Evolutionary conservation across 2,329 filamentous ascomycete species (phyloP), one percentile per base, ranked within the genome.

Genomic region (Raffaelea arxii): DNA sequence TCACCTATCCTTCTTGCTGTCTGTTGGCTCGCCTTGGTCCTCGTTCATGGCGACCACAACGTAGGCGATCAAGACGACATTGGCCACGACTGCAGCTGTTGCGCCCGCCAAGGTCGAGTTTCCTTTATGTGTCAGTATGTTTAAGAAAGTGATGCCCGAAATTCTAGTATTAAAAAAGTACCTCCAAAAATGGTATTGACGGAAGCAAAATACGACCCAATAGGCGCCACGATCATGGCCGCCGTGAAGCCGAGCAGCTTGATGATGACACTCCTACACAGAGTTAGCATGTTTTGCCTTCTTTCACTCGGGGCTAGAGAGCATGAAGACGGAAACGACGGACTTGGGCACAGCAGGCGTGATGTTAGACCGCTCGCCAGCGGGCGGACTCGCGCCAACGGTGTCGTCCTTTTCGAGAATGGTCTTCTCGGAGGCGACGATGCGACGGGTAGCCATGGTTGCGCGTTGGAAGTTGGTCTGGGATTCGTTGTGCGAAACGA

Each of bases 241-340:
- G 90, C 70, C 0, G 90, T 94, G 67, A 96, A 97, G 53, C 77
- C 82, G 16, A 97, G 74, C 19, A 98, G 80, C 68, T 97, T 98
- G 59, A 82, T 69, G 53, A 98, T 92, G 54, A 97, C 89, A 59
- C 84, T 74, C 48, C 88, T 88, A 46, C 11, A 30, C 16, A 23
- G 27, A n/a, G n/a, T n/a, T n/a, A n/a, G n/a, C n/a, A n/a, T n/a
- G n/a, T n/a, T n/a, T n/a, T n/a, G n/a, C n/a, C n/a, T n/a, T n/a
- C n/a, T n/a, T n/a, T n/a, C 25, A 41, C 6, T n/a, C n/a, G 4
- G 41, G 14, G 9, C 14, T 25, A 12, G 23, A 27, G 30, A 32
- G 19, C 11, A 21, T 16, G 18, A 6, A 24, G 19, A 6, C 10
- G 3, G 16, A 7, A 3, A 1, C 5, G 14, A 6, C 46, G 40